phyloP scores from a whole-genome alignment of 2,329 filamentous ascomycete species.

The Cladosporium halotolerans region DNA sequence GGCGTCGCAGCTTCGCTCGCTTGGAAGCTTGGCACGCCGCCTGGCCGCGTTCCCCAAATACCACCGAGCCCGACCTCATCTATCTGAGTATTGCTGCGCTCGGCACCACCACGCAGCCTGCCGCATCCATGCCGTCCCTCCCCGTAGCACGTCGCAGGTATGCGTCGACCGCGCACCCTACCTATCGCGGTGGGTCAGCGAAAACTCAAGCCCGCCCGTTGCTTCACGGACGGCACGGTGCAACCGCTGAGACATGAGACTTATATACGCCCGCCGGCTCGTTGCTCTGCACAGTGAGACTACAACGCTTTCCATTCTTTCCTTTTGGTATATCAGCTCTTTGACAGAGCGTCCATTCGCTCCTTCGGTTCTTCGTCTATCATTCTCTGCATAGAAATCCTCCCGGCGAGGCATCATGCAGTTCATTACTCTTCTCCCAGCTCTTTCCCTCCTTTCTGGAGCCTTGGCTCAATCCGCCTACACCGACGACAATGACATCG shows the following conservation, averaged over 20 bases:
- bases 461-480: constrained; percentile 23
- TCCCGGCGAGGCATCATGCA: constrained; percentile 22
- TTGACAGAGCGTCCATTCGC: constrained; percentile 11
- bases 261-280: constrained; percentile 4
- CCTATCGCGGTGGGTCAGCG: constrained; percentile 3
- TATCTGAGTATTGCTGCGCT: constrained; percentile 1
- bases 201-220: constrained; percentile 5
- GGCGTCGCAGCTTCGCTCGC: constrained; percentile 6
- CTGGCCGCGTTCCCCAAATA: no score
- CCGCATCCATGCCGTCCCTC: not conserved
- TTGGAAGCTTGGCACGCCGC: not conserved
- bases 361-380: constrained; percentile 6
- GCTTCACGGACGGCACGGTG: constrained; percentile 6
- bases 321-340: constrained; percentile 8
- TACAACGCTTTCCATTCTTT: not conserved
- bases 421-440: constrained; percentile 17
- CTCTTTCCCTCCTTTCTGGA: constrained; percentile 16
- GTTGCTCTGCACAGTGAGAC: constrained; percentile 11
- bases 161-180: not conserved
- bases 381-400: constrained; percentile 7
- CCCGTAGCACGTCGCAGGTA: not conserved
- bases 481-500: constrained; percentile 44
- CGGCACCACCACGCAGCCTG: not conserved
- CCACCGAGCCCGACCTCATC: constrained; percentile 1
- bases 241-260: constrained; percentile 10